Base-by-base conservation (phyloP, 345 rosid genomes). In the Stellera chamaejasme region DNA sequence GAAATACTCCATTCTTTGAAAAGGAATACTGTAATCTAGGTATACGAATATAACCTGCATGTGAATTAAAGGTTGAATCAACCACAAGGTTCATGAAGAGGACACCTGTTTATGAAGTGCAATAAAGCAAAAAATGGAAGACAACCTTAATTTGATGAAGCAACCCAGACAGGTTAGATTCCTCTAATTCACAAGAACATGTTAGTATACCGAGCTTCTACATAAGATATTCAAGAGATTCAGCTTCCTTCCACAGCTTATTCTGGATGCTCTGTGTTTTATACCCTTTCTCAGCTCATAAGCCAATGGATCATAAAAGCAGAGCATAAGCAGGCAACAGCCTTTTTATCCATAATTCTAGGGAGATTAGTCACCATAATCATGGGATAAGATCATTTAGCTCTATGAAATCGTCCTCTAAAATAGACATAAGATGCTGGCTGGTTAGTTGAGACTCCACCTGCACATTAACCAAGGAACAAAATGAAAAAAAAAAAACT, bases 361-460 rank as follows among this genome's bases (percentile, higher is more conserved):
- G 43, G 54, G 54, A 16, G 52, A 45, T 55, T n/a, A 48, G 14
- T 49, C 50, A 44, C 10, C 43, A 49, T 28, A 57, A 57, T 70
- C 69, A 56, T 50, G 36, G 36, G 56, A 58, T 14, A 45, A 77
- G 74, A 72, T 82, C 83, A 25, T 77, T 66, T 58, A 79, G 32
- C 66, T 75, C 85, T 41, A 77, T 47, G 27, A 66, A 77, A 68
- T 79, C 78, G 45, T 58, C 81, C 26, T 58, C 71, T 14, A 66
- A 14, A 57, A 72, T 66, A 32, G 82, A 56, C 27, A 26, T 27
- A 13, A 70, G 56, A 15, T 47, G 54, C 41, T 54, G 26, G 3
- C 52, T 14, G 43, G 57, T 27, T 43, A 52, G 54, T 61, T 52
- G 60, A 66, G 69, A 56, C 27, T 52, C 43, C 67, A 63, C 78